Conservation (phyloP, 805 yeast species). For the Saccharomyces kudriavzevii region DNA sequence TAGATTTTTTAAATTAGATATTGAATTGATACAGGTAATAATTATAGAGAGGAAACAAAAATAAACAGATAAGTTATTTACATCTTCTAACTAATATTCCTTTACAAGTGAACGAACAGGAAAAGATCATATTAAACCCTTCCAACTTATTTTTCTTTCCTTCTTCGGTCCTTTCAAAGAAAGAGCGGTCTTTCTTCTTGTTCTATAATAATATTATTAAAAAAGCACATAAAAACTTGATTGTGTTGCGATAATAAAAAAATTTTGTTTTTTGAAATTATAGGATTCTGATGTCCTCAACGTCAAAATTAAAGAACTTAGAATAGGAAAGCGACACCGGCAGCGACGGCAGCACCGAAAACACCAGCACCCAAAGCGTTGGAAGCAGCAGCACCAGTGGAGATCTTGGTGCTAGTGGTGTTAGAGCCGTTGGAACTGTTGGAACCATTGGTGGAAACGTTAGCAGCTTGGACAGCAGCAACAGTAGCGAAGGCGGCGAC, state of each 20-base stretch:
- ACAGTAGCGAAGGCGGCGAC: slow-evolving; percentile 60
- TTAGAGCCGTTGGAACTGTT: slow-evolving; percentile 35
- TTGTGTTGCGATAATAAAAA: not conserved
- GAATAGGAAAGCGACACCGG: slow-evolving; percentile 52
- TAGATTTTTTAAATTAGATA: not conserved
- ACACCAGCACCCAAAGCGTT: slow-evolving; percentile 59
- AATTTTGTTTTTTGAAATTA: not conserved
- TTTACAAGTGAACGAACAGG: not conserved
- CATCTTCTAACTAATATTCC: not conserved
- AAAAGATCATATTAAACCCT: not conserved
- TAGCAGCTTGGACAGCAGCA: slow-evolving; percentile 52
- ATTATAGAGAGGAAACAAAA: not conserved
- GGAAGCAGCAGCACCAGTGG: slow-evolving; percentile 42
- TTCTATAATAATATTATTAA: not conserved
- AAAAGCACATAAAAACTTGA: not conserved
- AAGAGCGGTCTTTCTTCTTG: not conserved
- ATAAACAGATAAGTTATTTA: not conserved
- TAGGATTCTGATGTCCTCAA: not conserved
- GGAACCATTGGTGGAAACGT: slow-evolving; percentile 39
- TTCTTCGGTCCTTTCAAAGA: not conserved
- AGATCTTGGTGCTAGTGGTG: slow-evolving; percentile 32
- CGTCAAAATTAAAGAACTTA: slow-evolving; percentile 20
- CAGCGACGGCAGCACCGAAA: slow-evolving; percentile 75
- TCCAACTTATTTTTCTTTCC: not conserved
- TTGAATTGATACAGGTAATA: not conserved